Evolutionary conservation across 192 early-diverging fungal species (phyloP).

Genomic region (Rhizophagus sp.): DNA sequence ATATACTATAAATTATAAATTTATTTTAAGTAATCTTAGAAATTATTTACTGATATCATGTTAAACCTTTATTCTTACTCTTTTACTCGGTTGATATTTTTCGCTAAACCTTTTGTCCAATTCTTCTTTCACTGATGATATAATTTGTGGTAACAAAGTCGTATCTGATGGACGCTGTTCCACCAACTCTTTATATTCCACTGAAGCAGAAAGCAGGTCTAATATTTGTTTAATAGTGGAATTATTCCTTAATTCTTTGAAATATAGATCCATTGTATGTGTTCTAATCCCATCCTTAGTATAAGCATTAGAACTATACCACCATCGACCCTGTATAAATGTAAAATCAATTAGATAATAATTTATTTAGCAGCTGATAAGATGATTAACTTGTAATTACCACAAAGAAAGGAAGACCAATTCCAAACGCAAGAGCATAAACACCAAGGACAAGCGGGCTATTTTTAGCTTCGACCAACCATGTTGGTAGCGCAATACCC

Average conservation of each 20-base stretch:
- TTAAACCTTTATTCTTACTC: conserved; percentile 33
- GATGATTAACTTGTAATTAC: conserved; percentile 38
- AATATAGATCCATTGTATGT: conserved; percentile 87
- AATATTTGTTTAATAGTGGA: conserved; percentile 67
- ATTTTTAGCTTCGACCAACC: conserved; percentile 87
- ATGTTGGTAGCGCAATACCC: conserved; percentile 92
- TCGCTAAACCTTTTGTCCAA: conserved; percentile 60
- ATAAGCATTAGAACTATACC: conserved; percentile 85
- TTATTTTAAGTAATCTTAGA: neutral
- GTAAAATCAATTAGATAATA: conserved; percentile 11
- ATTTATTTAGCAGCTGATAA: neutral
- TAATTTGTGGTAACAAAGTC: conserved; percentile 42
- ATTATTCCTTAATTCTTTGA: conserved; percentile 84
- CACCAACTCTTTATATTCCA: conserved; percentile 69
- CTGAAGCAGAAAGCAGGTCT: conserved; percentile 72
- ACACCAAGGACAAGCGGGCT: conserved; percentile 78
- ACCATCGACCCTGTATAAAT: conserved; percentile 76
- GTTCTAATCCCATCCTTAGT: conserved; percentile 92
- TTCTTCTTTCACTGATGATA: conserved; percentile 48
- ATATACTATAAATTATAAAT: conserved; percentile 27
- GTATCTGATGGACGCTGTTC: conserved; percentile 47
- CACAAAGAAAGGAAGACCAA: conserved; percentile 85
- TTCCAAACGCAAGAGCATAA: conserved; percentile 87
- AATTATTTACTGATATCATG: neutral
- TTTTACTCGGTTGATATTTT: conserved; percentile 64